Percentiles rank a stretch among this genome's conserved stretches.
Conservation (phyloP, 2,329 filamentous ascomycete species). For the Sclerotinia minor region DNA sequence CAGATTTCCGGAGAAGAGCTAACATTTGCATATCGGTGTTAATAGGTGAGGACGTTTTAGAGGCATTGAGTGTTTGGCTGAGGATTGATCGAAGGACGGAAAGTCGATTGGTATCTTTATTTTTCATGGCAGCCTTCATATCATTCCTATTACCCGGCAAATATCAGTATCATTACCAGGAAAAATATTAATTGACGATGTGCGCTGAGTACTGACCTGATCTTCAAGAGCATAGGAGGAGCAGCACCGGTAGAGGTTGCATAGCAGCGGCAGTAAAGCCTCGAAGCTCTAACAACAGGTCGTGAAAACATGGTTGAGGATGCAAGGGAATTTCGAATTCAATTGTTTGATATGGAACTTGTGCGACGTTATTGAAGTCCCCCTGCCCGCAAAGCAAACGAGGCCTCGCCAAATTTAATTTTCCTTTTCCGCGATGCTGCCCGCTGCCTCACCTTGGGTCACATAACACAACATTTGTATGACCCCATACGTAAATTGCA, state of each 20-base stretch:
- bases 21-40: constrained; percentile 69
- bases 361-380: constrained; percentile 2
- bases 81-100: constrained; percentile 68
- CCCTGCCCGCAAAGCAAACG: constrained; percentile 4
- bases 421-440: not conserved
- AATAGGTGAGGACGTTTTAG: constrained; percentile 71
- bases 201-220: constrained; percentile 37
- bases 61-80: constrained; percentile 70
- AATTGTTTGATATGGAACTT: not conserved
- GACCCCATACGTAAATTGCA: not conserved
- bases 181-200: not conserved
- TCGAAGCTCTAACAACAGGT: constrained; percentile 32
- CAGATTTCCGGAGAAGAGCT: constrained; percentile 64
- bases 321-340: not conserved
- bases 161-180: not conserved
- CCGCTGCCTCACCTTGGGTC: not conserved
- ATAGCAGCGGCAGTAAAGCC: constrained; percentile 37
- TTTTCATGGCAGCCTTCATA: constrained; percentile 65
- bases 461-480: constrained; percentile 6
- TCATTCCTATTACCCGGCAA: constrained; percentile 45
- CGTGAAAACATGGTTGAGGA: constrained; percentile 30
- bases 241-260: constrained; percentile 35
- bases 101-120: constrained; percentile 64
- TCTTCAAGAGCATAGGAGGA: constrained; percentile 43
- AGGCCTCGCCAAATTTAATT: constrained; percentile 18